Evolutionary conservation across 2,329 filamentous ascomycete species (phyloP), one percentile per base, ranked within the genome.

Genomic region (Paraphaeosphaeria sporulosa): DNA sequence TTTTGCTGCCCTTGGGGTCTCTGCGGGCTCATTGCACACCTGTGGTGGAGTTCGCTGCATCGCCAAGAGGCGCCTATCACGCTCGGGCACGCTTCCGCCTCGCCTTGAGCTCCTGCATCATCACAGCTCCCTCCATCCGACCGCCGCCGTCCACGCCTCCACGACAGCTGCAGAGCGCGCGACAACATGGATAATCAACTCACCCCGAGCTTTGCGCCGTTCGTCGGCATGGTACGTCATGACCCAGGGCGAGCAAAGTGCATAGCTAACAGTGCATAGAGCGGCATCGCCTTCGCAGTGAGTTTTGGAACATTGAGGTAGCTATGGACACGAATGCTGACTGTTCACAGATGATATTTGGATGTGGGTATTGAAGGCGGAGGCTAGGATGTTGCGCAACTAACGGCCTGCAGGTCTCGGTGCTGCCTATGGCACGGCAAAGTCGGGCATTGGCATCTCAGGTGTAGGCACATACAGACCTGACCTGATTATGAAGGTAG

Each of bases 401-500:
- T 74, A 66, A 74, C 60, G 40, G 30, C 51, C 38, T 52, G 64
- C 78, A 89, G 87, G 86, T 73, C 76, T 86, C 67, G 92, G 92
- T 73, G 92, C 92, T 71, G 92, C 92, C 64, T 95, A 93, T 79
- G 92, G 92, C 66, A 96, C 92, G 58, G 91, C 92, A 40, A 96
- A 94, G 80, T 92, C 92, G 43, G 92, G 92, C 67, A 94, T 95
- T 76, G 92, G 92, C 73, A 96, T 96, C 72, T 89, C 91, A 36
- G 92, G 92, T 70, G 90, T 95, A 64, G 92, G 91, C 73, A 93
- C 90, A 40, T 95, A 94, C 79, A 85, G 92, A 73, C 90, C 92
- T 60, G 91, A 95, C 77, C 84, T 96, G 67, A 95, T 95, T 80
- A 95, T 96, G 92, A 96, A 95, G 89, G 91, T 90, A 80, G 38